Evolutionary conservation across 129 eudicot species (phyloP), one percentile per base, ranked within the genome.

Genomic region (Mikania micrantha): DNA sequence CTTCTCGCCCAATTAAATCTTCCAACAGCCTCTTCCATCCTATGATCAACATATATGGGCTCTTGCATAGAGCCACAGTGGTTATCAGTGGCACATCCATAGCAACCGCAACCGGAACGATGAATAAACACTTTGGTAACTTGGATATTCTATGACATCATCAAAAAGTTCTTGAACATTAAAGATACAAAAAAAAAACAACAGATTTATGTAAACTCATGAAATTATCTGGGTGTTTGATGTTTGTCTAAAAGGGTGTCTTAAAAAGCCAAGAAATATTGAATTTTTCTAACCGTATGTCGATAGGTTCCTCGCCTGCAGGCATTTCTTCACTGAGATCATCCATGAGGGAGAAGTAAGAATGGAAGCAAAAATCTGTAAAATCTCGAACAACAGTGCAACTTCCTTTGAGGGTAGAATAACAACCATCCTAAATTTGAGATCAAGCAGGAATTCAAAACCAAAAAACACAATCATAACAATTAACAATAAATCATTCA

Each of bases 21-120:
- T 88, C 98, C 1, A 88, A 64, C 15, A 93, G 73, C 77, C 98
- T 84, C 79, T 88, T 88, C 98, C 98, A 93, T 34, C 98, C 98
- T 41, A 82, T 89, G 47, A 88, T 76, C 71, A 93, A 58, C 98
- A 93, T 86, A 44, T 84, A 93, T 15, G 98, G 98, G 49, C 96
- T 88, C 70, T 88, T 93, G 88, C 90, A 88, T 38, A 93, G 68
- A 64, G 96, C 95, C 24, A 93, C 81, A 0, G 64, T 80, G 16
- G 90, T 82, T 41, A 93, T 86, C 2, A 81, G 45, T 25, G 85
- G 88, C 63, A 86, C 92, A 66, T 93, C 95, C 13, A 83, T 65
- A 0, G 56, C 79, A 64, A 86, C 45, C n/a, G 95, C 90, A 29
- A 88, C 71, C 11, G 80, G 53, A 41, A 75, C 74, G 71, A 88